Evolutionary conservation across 1,139 yeast genomes (phyloP).

Genomic region (Candida tetrigidarum): DNA sequence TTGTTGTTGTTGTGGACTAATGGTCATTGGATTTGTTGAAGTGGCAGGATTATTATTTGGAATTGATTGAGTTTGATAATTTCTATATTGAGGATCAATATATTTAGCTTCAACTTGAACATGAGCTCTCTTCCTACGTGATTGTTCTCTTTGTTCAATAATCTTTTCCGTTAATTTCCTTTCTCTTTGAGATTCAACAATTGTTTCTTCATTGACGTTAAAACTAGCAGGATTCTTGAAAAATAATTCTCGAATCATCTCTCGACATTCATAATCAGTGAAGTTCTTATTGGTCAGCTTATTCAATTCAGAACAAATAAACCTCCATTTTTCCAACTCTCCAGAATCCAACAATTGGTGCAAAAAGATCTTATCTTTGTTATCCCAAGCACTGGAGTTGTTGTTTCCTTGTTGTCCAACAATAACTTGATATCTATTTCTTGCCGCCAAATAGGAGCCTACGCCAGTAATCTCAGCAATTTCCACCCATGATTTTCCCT

Average conservation of each 20-base stretch:
- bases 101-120: slow-evolving; percentile 3
- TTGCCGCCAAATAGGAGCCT: slow-evolving; percentile 71
- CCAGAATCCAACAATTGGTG: slow-evolving; percentile 65
- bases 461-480: slow-evolving; percentile 71
- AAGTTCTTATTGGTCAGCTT: slow-evolving; percentile 61
- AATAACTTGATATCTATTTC: slow-evolving; percentile 79
- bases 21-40: slow-evolving; percentile 26
- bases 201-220: slow-evolving; percentile 54
- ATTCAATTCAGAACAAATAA: slow-evolving; percentile 62
- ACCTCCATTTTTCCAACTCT: slow-evolving; percentile 73
- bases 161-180: slow-evolving; percentile 42
- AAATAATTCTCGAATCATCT: slow-evolving; percentile 56
- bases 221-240: slow-evolving; percentile 60
- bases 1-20: slow-evolving; percentile 20
- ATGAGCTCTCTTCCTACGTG: slow-evolving; percentile 15
- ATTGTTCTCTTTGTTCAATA: slow-evolving; percentile 29
- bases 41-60: not conserved
- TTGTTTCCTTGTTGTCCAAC: slow-evolving; percentile 84
- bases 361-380: slow-evolving; percentile 57
- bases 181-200: slow-evolving; percentile 43
- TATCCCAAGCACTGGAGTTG: slow-evolving; percentile 67
- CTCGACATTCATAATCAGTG: slow-evolving; percentile 59
- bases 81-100: slow-evolving; percentile 8
- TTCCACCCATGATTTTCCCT: slow-evolving; percentile 74
- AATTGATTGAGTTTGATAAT: slow-evolving; percentile 6